phyloP scores from a whole-genome alignment of 202 grass and related monocot species.

The Panicum virgatum region DNA sequence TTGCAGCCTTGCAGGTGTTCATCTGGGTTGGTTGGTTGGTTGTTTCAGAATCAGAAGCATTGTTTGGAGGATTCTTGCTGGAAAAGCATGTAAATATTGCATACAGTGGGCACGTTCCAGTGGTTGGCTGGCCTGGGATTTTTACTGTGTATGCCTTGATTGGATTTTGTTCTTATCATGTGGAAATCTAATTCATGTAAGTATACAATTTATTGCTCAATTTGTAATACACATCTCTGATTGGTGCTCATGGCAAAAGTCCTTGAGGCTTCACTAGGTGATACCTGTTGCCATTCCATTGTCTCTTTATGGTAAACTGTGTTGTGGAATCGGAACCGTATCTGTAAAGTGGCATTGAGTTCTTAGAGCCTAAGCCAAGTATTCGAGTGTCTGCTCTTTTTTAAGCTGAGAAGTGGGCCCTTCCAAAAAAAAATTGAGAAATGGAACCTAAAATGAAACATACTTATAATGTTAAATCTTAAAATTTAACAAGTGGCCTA shows the following conservation, averaged over 20 bases:
- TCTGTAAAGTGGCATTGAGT: not conserved
- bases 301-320: not conserved
- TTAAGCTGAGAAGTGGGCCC: too few relatives aligned
- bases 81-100: conserved; percentile 45
- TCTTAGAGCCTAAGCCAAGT: too few relatives aligned
- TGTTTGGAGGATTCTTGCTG: conserved; percentile 34
- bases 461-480: too few relatives aligned
- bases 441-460: too few relatives aligned
- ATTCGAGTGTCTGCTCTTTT: too few relatives aligned
- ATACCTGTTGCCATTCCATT: not conserved
- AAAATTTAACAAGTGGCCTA: not conserved
- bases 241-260: too few relatives aligned
- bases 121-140: conserved; percentile 24
- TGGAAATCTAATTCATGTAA: conserved; percentile 41
- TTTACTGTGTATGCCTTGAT: conserved; percentile 39
- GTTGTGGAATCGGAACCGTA: not conserved
- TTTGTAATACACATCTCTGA: not conserved
- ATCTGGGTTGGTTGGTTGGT: conserved; percentile 14
- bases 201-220: not conserved
- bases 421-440: too few relatives aligned
- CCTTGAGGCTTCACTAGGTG: not conserved
- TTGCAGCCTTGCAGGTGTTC: not conserved
- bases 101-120: not conserved
- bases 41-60: conserved; percentile 15
- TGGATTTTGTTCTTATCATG: conserved; percentile 39